Evolutionary conservation across 2,329 filamentous ascomycete genomes (phyloP).

Genomic region (Polychaeton citri): DNA sequence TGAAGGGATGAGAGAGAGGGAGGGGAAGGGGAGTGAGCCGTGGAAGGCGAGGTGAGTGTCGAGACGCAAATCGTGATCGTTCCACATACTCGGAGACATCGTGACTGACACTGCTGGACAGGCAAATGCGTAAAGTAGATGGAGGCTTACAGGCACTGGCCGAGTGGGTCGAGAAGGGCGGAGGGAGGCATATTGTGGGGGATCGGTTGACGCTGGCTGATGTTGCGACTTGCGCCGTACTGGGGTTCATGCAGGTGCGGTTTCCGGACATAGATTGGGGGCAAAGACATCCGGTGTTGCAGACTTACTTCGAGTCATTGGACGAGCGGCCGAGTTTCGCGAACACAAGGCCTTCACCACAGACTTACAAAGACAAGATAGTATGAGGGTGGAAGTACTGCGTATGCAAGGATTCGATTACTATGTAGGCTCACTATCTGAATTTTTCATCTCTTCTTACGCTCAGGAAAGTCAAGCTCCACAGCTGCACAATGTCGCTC

Average conservation of each 20-base stretch:
- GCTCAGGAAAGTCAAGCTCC: slow-evolving; percentile 47
- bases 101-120: neutral
- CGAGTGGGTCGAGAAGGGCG: slow-evolving; percentile 12
- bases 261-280: slow-evolving; percentile 22
- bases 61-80: neutral
- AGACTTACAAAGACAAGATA: slow-evolving; percentile 23
- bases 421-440: no score
- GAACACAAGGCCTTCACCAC: slow-evolving; percentile 18
- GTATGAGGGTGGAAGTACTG: no score
- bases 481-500: slow-evolving; percentile 43
- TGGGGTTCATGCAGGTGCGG: slow-evolving; percentile 22
- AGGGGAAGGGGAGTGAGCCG: slow-evolving; percentile 16
- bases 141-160: slow-evolving; percentile 21
- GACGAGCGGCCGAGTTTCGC: slow-evolving; percentile 30
- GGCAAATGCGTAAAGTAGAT: slow-evolving; percentile 24
- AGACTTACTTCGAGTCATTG: slow-evolving; percentile 32
- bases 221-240: slow-evolving; percentile 29
- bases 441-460: slow-evolving; percentile 28
- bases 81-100: neutral
- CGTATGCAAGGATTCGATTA: no score
- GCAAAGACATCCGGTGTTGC: slow-evolving; percentile 22
- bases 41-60: slow-evolving; percentile 17
- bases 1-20: slow-evolving; percentile 17
- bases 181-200: slow-evolving; percentile 29
- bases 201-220: slow-evolving; percentile 34